Evolutionary conservation across 192 early-diverging fungal species (phyloP), one percentile per base, ranked within the genome.

Genomic region (Spizellomyces punctatus): DNA sequence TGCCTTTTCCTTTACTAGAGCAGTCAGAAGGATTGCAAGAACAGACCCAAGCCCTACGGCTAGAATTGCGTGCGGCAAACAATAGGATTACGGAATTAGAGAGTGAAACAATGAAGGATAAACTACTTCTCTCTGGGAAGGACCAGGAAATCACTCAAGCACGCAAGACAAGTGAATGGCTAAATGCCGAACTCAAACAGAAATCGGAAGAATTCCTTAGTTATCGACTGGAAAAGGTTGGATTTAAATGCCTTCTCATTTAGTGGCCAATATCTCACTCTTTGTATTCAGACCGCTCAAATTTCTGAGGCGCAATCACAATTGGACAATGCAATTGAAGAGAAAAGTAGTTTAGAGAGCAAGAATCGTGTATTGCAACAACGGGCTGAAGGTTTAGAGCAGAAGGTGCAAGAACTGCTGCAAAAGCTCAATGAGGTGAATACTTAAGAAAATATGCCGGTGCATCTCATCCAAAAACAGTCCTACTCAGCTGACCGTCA

Each of bases 111-210:
- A 41, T 78, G 63, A 43, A 69, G 49, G 64, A 79, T 27, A 70
- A 66, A 42, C n/a, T 68, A 16, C 36, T 48, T 5, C 1, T 76
- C n/a, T 10, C 64, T 10, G 42, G 47, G 19, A 27, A 67, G 43
- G 83, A 90, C 47, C 87, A 92, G 76, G 86, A 90, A 62, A 56
- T 88, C 10, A 79, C 83, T 10, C 76, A 91, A 71, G 68, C 85
- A 21, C 80, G 82, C 49, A 82, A 81, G 66, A 84, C 86, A 63
- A 79, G 76, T 22, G 81, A 85, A 9, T 94, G 90, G 92, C 69
- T 88, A 17, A 90, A 85, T 73, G 78, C 79, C n/a, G 91, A 94
- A 65, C 73, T 92, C 58, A 76, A 76, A n/a, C 76, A 84, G 8
- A 87, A 88, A 63, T 50, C 79, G 1, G 76, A 76, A 10, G 81